These are phyloP conservation scores for Heterobasidion annosum DNA, from an alignment of 1,284 basidiomycete genomes.

Conservation along the genomic window DNA sequence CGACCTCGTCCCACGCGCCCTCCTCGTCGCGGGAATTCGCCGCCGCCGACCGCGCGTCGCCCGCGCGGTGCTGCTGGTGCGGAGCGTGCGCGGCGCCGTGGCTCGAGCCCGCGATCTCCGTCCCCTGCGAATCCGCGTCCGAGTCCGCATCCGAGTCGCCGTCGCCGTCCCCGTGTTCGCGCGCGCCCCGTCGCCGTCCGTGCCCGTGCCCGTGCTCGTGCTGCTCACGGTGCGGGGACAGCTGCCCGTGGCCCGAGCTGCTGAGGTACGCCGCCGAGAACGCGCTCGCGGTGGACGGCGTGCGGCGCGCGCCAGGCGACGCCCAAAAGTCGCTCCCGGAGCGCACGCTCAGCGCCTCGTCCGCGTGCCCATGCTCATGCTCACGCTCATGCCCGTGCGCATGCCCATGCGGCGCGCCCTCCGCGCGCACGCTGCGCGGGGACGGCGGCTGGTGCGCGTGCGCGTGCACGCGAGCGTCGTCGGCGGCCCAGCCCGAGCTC, in stretches of 20 bases:
- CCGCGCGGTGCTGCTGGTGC: not conserved
- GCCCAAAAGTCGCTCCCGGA: conserved; percentile 73
- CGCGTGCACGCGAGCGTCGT: conserved; percentile 4
- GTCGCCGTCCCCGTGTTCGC: conserved; percentile 6
- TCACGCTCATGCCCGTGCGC: not conserved
- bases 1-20: conserved; percentile 50
- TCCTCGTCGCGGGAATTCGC: conserved; percentile 18
- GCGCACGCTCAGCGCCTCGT: conserved; percentile 43
- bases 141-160: conserved; percentile 34
- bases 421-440: not conserved
- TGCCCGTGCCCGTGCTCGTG: not conserved
- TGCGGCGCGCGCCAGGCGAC: conserved; percentile 35
- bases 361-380: conserved; percentile 6
- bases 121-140: conserved; percentile 43
- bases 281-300: conserved; percentile 38
- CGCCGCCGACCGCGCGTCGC: too few species aligned
- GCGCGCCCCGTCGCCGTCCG: conserved; percentile 5
- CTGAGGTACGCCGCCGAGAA: conserved; percentile 33
- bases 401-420: not conserved
- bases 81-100: not conserved
- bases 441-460: not conserved
- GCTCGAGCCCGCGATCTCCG: conserved; percentile 29
- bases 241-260: conserved; percentile 9
- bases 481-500: conserved; percentile 61
- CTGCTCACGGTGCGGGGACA: too few species aligned